Evolutionary conservation across 1,139 yeast species (phyloP).

Genomic region (Saccharomyces uvarum): DNA sequence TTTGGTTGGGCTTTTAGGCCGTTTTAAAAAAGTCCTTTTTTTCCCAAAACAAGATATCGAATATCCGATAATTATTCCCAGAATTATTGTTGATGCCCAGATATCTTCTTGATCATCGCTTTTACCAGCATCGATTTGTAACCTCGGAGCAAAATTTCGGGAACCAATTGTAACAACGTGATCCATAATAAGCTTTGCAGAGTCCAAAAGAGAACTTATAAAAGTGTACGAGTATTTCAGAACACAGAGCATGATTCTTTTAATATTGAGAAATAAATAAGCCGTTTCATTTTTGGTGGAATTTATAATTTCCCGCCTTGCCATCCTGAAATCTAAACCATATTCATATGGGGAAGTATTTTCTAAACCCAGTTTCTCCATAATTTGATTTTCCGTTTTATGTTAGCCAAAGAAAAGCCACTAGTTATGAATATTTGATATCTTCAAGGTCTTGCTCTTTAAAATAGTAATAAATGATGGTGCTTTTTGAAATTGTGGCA

Average conservation of each 20-base stretch:
- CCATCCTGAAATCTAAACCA: neutral
- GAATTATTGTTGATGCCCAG: neutral
- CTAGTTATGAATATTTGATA: neutral
- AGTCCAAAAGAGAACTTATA: neutral
- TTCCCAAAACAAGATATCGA: neutral
- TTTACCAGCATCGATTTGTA: neutral
- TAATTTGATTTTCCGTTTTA: neutral
- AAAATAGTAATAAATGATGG: neutral
- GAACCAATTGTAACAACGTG: neutral
- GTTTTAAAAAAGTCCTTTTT: neutral
- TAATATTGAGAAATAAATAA: neutral
- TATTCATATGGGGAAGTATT: neutral
- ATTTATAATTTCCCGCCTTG: neutral
- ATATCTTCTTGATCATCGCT: neutral
- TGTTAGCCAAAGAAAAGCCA: neutral
- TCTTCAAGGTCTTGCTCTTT: neutral
- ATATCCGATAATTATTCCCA: neutral
- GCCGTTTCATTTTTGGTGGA: neutral
- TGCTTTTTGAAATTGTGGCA: neutral
- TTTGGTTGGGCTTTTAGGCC: neutral
- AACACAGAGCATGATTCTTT: neutral
- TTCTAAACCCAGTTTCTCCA: neutral
- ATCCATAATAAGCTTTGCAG: neutral
- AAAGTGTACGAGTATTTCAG: neutral
- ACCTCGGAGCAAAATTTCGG: neutral